Evolutionary conservation across 805 yeast species (phyloP).

Genomic region (Candida silvatica): DNA sequence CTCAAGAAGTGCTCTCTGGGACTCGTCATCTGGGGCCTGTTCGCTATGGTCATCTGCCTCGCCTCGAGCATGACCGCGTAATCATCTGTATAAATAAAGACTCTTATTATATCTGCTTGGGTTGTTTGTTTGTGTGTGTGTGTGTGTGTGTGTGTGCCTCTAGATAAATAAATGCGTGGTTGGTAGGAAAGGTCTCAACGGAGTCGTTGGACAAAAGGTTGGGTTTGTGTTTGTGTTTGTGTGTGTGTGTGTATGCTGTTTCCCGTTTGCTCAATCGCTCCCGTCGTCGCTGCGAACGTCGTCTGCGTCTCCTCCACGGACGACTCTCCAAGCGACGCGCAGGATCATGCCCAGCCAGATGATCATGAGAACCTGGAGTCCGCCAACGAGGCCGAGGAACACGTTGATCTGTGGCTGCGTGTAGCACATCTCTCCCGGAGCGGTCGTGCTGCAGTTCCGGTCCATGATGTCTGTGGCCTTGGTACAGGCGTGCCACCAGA

Average conservation of each 20-base stretch:
- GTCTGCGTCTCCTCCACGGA: constrained; percentile 71
- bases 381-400: constrained; percentile 49
- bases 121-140: no score
- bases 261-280: no score
- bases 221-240: no score
- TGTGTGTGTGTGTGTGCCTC: no score
- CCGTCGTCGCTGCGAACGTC: constrained; percentile 82
- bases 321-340: constrained; percentile 60
- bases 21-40: constrained; percentile 43
- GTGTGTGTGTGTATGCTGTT: no score
- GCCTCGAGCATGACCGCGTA: constrained; percentile 42
- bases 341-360: constrained; percentile 72
- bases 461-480: constrained; percentile 39
- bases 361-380: constrained; percentile 55
- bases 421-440: constrained; percentile 35
- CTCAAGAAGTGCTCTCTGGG: constrained; percentile 23
- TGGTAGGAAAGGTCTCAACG: no score
- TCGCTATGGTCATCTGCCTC: constrained; percentile 47
- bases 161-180: no score
- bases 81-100: no score
- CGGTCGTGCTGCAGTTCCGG: constrained; percentile 28
- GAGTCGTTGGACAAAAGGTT: no score
- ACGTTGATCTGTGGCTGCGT: constrained; percentile 33
- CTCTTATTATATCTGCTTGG: no score
- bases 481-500: constrained; percentile 49